phyloP scores from a whole-genome alignment of 2,329 filamentous ascomycete species.

The Canariomyces notabilis region DNA sequence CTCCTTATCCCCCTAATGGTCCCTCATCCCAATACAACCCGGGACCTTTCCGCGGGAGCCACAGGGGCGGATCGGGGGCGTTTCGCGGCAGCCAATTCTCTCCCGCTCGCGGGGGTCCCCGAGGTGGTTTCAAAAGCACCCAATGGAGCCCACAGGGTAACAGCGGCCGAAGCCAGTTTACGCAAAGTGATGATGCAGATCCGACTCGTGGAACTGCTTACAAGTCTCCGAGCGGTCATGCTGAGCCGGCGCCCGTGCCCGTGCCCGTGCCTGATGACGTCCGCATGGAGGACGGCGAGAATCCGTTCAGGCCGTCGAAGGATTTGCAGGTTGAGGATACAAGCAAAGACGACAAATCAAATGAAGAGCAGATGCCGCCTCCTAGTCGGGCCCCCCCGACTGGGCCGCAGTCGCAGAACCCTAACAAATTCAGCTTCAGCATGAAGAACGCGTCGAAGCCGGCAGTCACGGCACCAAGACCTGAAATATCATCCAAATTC shows the following conservation, averaged over 20 bases:
- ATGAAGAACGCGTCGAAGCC: conserved; percentile 71
- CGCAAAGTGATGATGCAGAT: conserved; percentile 29
- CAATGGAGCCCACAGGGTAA: conserved; percentile 60
- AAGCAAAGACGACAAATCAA: conserved; percentile 39
- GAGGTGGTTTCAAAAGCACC: conserved; percentile 59
- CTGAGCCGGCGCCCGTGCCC: conserved; percentile 24
- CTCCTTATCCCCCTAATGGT: conserved; percentile 53
- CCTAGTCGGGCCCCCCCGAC: conserved; percentile 50
- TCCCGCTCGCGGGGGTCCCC: conserved; percentile 45
- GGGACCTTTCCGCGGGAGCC: conserved; percentile 40
- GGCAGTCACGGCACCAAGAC: conserved; percentile 53
- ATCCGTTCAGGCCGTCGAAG: conserved; percentile 58
- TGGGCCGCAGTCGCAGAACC: conserved; percentile 46
- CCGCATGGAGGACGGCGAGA: conserved; percentile 48
- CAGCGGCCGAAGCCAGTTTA: conserved; percentile 29
- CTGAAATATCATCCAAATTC: conserved; percentile 62
- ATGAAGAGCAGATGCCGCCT: conserved; percentile 49
- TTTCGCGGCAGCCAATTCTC: conserved; percentile 58
- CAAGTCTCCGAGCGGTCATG: conserved; percentile 22
- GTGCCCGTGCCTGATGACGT: conserved; percentile 31
- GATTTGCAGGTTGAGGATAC: conserved; percentile 62
- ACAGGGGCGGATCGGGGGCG: conserved; percentile 45
- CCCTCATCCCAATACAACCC: conserved; percentile 50
- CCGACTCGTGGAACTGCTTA: conserved; percentile 31
- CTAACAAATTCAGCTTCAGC: conserved; percentile 83